Evolutionary conservation across 345 rosid species (phyloP).

Genomic region (Eucalyptus regnans): DNA sequence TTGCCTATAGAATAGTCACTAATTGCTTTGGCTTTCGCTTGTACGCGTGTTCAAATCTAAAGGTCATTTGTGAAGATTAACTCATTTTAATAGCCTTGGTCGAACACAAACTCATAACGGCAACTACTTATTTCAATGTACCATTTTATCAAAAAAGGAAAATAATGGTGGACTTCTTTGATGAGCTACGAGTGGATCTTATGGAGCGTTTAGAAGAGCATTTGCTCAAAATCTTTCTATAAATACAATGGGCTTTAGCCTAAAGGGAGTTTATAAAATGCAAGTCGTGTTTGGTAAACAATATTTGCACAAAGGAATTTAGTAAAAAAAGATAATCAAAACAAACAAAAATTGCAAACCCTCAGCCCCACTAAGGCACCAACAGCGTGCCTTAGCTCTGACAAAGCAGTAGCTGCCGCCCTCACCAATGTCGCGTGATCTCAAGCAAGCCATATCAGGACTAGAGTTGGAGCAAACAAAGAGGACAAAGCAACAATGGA

Average conservation of each 20-base stretch:
- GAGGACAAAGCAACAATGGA: background rate
- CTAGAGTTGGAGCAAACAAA: background rate
- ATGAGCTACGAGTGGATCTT: background rate
- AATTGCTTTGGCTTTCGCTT: background rate
- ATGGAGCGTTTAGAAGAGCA: background rate
- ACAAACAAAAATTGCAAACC: background rate
- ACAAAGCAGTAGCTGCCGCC: background rate
- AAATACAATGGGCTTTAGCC: background rate
- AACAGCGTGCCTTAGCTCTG: background rate
- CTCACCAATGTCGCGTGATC: background rate
- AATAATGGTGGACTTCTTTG: background rate
- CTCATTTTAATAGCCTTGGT: background rate
- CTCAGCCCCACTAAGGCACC: background rate
- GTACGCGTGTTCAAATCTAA: background rate
- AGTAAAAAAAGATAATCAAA: background rate
- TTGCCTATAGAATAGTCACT: background rate
- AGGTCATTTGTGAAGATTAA: background rate
- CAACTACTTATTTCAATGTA: background rate
- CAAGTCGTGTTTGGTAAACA: background rate
- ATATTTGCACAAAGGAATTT: background rate
- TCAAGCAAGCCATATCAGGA: background rate
- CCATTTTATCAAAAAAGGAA: accelerated
- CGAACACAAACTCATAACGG: background rate
- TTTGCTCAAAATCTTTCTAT: background rate
- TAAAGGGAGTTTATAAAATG: background rate